Conservation (phyloP, 129 eudicot species). For the Calendula officinalis region DNA sequence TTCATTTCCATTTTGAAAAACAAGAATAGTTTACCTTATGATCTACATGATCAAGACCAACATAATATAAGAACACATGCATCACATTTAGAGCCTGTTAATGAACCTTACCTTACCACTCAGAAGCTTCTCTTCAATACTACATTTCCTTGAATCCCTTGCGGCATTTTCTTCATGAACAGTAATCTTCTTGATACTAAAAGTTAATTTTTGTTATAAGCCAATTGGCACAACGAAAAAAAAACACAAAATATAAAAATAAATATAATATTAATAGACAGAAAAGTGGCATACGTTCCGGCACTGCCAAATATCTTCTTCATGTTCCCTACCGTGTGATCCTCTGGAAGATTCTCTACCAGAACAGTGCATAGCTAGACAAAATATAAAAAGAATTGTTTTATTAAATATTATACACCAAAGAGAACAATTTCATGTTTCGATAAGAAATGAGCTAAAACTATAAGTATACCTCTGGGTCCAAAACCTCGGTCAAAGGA, state of each 20-base stretch:
- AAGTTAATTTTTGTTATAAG: slow-evolving; percentile 3
- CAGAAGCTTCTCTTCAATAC: slow-evolving; percentile 70
- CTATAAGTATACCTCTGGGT: slow-evolving; percentile 62
- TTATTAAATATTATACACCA: slow-evolving; percentile 22
- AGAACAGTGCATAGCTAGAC: slow-evolving; percentile 75
- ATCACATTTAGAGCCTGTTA: not conserved
- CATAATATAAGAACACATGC: not conserved
- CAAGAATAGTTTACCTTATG: too few relatives aligned
- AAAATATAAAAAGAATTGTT: not conserved
- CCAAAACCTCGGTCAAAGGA: slow-evolving; percentile 49
- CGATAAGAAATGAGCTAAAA: not conserved
- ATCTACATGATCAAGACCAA: slow-evolving; percentile 3
- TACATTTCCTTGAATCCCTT: slow-evolving; percentile 51
- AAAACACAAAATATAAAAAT: not conserved
- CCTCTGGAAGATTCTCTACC: slow-evolving; percentile 94
- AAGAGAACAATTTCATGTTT: not conserved
- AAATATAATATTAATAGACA: slow-evolving; percentile 3
- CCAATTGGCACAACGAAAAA: not conserved
- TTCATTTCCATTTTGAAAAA: too few relatives aligned
- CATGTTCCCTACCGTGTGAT: slow-evolving; percentile 77
- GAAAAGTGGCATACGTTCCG: slow-evolving; percentile 58
- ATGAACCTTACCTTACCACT: slow-evolving; percentile 64
- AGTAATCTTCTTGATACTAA: slow-evolving; percentile 66
- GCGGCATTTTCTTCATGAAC: slow-evolving; percentile 67
- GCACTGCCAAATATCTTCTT: slow-evolving; percentile 58